Evolutionary conservation across 768 basidiomycete genomes (phyloP).

Genomic region (Rhodotorula babjevae): DNA sequence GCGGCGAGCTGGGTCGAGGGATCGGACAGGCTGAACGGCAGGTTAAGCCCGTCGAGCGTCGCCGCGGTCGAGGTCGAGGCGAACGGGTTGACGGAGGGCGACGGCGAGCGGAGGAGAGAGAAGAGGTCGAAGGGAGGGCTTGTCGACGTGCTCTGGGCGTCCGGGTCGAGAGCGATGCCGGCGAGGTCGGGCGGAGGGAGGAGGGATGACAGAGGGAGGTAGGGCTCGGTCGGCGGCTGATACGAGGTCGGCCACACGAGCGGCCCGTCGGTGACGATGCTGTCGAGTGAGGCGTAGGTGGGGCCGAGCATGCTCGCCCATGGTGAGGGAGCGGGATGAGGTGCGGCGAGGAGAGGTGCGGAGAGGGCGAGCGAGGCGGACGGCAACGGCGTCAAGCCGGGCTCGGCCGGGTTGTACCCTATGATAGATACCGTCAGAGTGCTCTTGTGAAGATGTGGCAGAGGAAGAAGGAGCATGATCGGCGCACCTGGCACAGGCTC

Average conservation of each 20-base stretch:
- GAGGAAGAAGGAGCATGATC: too few relatives aligned
- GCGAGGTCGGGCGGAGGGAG: neutral
- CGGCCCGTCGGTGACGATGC: too few relatives aligned
- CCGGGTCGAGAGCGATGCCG: neutral
- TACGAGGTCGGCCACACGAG: too few relatives aligned
- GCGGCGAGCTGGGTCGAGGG: neutral
- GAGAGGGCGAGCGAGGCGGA: neutral
- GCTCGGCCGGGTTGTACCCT: neutral
- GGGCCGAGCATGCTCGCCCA: constrained; percentile 20
- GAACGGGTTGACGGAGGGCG: constrained; percentile 2
- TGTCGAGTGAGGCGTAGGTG: neutral
- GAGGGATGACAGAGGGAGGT: rapidly evolving
- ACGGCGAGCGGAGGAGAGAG: constrained; percentile 1
- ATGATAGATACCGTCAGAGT: too few relatives aligned
- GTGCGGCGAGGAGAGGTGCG: neutral
- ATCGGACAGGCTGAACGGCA: neutral
- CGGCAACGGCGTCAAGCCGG: neutral
- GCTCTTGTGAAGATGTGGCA: too few relatives aligned
- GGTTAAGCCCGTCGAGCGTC: neutral
- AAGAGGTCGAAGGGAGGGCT: constrained; percentile 12
- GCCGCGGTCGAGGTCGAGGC: neutral
- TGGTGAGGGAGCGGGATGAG: neutral
- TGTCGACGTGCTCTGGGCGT: neutral
- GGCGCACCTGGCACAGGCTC: too few relatives aligned
- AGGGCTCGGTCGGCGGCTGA: too few relatives aligned